Evolutionary conservation across 495 filamentous ascomycete genomes (phyloP).

Genomic region (Penicillium mononematosum): DNA sequence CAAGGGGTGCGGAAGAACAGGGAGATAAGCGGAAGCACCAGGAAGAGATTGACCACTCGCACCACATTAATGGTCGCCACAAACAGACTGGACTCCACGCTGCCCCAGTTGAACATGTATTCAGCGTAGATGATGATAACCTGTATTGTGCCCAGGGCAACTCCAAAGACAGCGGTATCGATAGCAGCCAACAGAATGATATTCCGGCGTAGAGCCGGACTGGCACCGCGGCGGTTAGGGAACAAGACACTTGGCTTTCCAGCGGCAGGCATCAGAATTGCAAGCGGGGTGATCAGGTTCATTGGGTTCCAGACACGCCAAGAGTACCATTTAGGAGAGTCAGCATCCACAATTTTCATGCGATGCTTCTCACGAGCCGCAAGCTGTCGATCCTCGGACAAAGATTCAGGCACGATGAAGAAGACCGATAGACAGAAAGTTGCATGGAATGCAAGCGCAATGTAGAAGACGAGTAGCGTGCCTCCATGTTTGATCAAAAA

Average conservation of each 20-base stretch:
- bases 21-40: conserved; percentile 69
- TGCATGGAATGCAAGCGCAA: conserved; percentile 66
- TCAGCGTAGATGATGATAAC: conserved; percentile 79
- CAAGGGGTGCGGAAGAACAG: conserved; percentile 60
- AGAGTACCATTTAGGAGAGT: conserved; percentile 18
- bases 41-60: conserved; percentile 71
- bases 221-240: conserved; percentile 63
- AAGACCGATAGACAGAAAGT: conserved; percentile 68
- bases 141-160: conserved; percentile 76
- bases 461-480: conserved; percentile 74
- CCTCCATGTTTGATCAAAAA: conserved; percentile 66
- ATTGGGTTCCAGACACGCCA: conserved; percentile 37
- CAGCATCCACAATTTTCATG: conserved; percentile 19
- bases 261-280: conserved; percentile 73
- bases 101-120: conserved; percentile 77
- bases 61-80: conserved; percentile 71
- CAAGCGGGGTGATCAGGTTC: conserved; percentile 73
- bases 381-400: conserved; percentile 64
- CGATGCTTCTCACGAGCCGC: conserved; percentile 66
- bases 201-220: conserved; percentile 66
- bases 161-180: conserved; percentile 74
- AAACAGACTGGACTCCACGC: conserved; percentile 72
- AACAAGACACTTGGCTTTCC: conserved; percentile 53
- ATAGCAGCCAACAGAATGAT: conserved; percentile 74
- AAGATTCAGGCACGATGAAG: conserved; percentile 76